A percentile compares a stretch with the other conserved stretches of the same genome.
Evolutionary conservation across 2,329 filamentous ascomycete genomes (phyloP).

Genomic region (Hypoxylon sp.): DNA sequence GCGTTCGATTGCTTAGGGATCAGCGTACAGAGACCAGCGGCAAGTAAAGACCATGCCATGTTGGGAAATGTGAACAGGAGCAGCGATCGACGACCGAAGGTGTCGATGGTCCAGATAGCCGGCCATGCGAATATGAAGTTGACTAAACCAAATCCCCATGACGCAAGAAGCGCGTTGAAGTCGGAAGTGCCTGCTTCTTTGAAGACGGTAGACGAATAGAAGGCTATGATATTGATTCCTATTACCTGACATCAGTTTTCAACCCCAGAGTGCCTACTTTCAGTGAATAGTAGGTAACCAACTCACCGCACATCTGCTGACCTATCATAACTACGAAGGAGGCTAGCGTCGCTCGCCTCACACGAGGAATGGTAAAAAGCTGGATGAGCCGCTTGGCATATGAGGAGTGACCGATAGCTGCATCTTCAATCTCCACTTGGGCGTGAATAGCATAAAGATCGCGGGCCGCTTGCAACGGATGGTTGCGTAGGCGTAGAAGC

Average conservation of each 20-base stretch:
- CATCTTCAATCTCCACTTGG: conserved; percentile 61
- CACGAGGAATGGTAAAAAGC: conserved; percentile 70
- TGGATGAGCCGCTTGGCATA: conserved; percentile 54
- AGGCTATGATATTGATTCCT: conserved; percentile 65
- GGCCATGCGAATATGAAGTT: conserved; percentile 78
- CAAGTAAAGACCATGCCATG: conserved; percentile 72
- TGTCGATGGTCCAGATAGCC: conserved; percentile 77
- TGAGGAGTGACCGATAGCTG: conserved; percentile 53
- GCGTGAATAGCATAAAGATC: conserved; percentile 57
- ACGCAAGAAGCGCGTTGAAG: conserved; percentile 59
- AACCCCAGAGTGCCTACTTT: not conserved
- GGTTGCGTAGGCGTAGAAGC: conserved; percentile 62
- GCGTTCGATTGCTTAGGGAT: conserved; percentile 54
- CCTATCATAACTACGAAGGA: conserved; percentile 78
- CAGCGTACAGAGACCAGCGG: conserved; percentile 51
- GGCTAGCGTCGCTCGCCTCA: conserved; percentile 74
- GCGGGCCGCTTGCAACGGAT: conserved; percentile 67
- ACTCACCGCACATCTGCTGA: conserved; percentile 71
- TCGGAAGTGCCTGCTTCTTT: conserved; percentile 58
- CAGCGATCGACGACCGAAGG: conserved; percentile 73
- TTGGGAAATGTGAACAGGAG: conserved; percentile 77
- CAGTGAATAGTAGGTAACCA: not conserved
- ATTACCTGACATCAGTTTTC: conserved; percentile 8
- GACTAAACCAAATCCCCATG: conserved; percentile 65
- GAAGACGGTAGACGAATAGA: conserved; percentile 65